These are phyloP conservation scores for Puccinia coronata DNA, from an alignment of 1,284 basidiomycete species.

Conservation along the genomic window DNA sequence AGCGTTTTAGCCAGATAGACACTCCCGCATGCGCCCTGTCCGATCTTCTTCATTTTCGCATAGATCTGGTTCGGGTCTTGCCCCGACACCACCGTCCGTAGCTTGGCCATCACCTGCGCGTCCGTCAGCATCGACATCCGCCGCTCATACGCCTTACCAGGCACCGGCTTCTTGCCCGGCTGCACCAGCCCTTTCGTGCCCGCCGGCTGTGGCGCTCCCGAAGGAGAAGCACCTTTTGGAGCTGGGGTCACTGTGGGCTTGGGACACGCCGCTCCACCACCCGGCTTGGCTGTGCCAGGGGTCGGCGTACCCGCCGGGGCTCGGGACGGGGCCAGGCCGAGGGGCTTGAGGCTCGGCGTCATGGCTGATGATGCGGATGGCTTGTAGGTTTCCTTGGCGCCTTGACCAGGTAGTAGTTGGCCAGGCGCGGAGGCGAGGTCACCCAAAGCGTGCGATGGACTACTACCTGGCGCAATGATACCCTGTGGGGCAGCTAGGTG, in stretches of 20 bases:
- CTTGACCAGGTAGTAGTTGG: too few relatives aligned
- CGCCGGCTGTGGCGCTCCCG: too few relatives aligned
- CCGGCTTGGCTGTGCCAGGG: constrained; percentile 46
- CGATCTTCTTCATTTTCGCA: constrained; percentile 97
- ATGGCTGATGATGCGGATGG: neutral
- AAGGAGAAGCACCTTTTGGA: too few relatives aligned
- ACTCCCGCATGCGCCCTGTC: constrained; percentile 95
- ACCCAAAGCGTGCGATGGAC: too few relatives aligned
- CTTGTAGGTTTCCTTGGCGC: constrained; percentile 8
- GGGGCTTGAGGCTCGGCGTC: constrained; percentile 53
- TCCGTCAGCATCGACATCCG: constrained; percentile 95
- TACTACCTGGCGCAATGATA: too few relatives aligned
- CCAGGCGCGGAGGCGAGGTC: constrained; percentile 28
- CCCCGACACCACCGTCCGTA: constrained; percentile 80
- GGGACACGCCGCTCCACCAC: too few relatives aligned
- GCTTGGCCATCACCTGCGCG: constrained; percentile 96
- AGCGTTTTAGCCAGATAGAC: constrained; percentile 98
- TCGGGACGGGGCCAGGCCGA: constrained; percentile 38
- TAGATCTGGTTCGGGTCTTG: constrained; percentile 88
- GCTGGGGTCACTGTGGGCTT: too few relatives aligned
- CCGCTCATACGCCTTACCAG: constrained; percentile 67
- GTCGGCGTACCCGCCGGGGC: constrained; percentile 61
- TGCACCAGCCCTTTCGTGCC: too few relatives aligned
- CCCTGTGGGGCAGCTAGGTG: constrained; percentile 16
- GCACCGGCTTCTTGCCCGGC: constrained; percentile 67